phyloP scores from a whole-genome alignment of 768 basidiomycete genomes.

The Mycena epipterygia region DNA sequence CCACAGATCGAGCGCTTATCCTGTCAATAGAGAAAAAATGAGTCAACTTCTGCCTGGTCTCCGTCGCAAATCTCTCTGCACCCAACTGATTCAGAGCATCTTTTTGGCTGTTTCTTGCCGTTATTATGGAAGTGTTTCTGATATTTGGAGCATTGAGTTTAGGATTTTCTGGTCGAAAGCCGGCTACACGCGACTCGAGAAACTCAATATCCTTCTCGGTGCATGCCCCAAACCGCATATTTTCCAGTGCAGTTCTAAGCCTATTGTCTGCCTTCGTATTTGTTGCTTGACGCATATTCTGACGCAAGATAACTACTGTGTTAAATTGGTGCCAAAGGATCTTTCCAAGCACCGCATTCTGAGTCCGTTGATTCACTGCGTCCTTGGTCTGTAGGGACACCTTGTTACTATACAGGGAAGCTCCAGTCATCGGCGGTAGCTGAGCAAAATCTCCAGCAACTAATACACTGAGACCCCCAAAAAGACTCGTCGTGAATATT shows the following conservation, averaged over 20 bases:
- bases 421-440: conserved; percentile 33
- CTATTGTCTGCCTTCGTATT: conserved; percentile 42
- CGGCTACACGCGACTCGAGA: conserved; percentile 38
- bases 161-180: conserved; percentile 8
- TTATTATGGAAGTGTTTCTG: conserved; percentile 51
- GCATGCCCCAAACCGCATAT: conserved; percentile 51
- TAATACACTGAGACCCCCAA: conserved; percentile 54
- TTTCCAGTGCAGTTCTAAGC: conserved; percentile 43
- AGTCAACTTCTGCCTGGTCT: conserved; percentile 38
- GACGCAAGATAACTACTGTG: conserved; percentile 48
- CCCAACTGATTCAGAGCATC: conserved; percentile 50
- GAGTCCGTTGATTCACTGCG: background rate
- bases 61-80: conserved; percentile 45
- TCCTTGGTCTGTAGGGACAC: background rate
- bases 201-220: conserved; percentile 49
- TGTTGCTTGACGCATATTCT: conserved; percentile 52
- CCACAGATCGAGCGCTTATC: background rate
- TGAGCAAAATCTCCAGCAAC: conserved; percentile 60
- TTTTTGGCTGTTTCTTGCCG: conserved; percentile 44
- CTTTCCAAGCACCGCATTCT: conserved; percentile 34
- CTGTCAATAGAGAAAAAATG: conserved; percentile 44
- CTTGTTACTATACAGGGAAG: background rate
- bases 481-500: conserved; percentile 38
- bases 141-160: conserved; percentile 36
- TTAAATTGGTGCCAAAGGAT: conserved; percentile 49